Conservation (phyloP, 1,139 yeast species). For the Debaryomyces coudertii region DNA sequence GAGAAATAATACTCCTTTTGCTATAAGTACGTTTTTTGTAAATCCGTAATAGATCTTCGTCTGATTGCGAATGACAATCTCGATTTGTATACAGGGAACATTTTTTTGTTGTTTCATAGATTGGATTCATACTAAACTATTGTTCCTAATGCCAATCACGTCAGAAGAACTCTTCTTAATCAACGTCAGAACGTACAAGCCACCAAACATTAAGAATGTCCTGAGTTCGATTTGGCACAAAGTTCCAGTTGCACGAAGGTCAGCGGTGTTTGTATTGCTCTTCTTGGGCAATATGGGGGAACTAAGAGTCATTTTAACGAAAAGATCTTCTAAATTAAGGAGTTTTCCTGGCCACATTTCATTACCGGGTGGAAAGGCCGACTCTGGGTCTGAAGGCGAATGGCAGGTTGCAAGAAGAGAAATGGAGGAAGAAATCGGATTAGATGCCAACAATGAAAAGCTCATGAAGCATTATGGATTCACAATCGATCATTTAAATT, state of each 20-base stretch:
- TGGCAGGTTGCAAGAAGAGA: constrained; percentile 80
- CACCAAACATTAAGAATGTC: constrained; percentile 31
- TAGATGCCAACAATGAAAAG: constrained; percentile 52
- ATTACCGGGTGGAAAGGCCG: constrained; percentile 89
- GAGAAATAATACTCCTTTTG: constrained; percentile 3
- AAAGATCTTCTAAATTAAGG: constrained; percentile 67
- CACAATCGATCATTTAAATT: constrained; percentile 56
- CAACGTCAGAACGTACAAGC: constrained; percentile 26
- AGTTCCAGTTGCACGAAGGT: constrained; percentile 63
- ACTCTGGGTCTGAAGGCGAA: constrained; percentile 62
- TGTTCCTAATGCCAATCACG: constrained; percentile 10
- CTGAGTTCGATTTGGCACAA: constrained; percentile 57
- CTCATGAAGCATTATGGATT: constrained; percentile 53
- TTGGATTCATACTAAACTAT: neutral
- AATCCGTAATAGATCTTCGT: no score
- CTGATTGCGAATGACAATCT: neutral
- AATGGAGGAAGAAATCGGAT: constrained; percentile 84
- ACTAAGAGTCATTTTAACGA: constrained; percentile 73
- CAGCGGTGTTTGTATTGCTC: constrained; percentile 73
- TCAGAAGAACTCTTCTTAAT: constrained; percentile 25
- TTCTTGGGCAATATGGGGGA: constrained; percentile 76
- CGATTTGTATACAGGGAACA: constrained; percentile 8
- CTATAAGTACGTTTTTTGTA: no score
- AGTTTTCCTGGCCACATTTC: constrained; percentile 88
- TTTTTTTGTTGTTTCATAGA: neutral